phyloP scores from a whole-genome alignment of 78 protist genomes.

The Dictyostelium brefeldianum region DNA sequence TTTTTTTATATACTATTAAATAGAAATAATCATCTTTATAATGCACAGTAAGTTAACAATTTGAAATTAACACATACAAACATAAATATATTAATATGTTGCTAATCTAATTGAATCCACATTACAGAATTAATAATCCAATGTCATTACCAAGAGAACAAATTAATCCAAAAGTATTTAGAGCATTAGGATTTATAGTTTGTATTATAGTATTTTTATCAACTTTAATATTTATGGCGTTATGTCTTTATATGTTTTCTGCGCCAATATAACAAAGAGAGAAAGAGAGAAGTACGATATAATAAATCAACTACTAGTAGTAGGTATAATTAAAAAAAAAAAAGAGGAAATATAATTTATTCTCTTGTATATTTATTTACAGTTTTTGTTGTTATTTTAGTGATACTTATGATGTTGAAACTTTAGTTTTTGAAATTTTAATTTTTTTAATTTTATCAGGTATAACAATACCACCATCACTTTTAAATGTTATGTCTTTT shows the following conservation, averaged over 20 bases:
- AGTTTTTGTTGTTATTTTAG: background rate
- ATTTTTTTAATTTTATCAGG: background rate
- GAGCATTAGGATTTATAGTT: constrained; percentile 37
- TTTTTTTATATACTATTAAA: constrained; percentile 29
- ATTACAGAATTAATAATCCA: constrained; percentile 35
- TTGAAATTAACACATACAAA: background rate
- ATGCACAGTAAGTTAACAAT: constrained; percentile 30
- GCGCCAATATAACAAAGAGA: constrained; percentile 19
- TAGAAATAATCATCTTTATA: constrained; percentile 22
- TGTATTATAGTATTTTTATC: constrained; percentile 8
- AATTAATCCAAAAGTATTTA: constrained; percentile 58
- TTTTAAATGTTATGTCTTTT: background rate
- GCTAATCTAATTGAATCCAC: too few relatives aligned
- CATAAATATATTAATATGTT: background rate
- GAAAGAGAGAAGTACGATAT: too few relatives aligned
- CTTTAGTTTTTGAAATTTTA: background rate
- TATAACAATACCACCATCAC: background rate
- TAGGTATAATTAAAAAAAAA: background rate
- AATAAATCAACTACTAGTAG: background rate
- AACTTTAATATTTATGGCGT: constrained; percentile 14
- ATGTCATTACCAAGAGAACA: constrained; percentile 51
- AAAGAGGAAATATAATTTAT: background rate
- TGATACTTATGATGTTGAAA: too few relatives aligned
- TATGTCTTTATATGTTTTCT: constrained; percentile 44
- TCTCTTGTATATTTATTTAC: too few relatives aligned